These are phyloP conservation scores for Cystofilobasidium macerans DNA, from an alignment of 768 basidiomycete genomes.

Conservation along the genomic window DNA sequence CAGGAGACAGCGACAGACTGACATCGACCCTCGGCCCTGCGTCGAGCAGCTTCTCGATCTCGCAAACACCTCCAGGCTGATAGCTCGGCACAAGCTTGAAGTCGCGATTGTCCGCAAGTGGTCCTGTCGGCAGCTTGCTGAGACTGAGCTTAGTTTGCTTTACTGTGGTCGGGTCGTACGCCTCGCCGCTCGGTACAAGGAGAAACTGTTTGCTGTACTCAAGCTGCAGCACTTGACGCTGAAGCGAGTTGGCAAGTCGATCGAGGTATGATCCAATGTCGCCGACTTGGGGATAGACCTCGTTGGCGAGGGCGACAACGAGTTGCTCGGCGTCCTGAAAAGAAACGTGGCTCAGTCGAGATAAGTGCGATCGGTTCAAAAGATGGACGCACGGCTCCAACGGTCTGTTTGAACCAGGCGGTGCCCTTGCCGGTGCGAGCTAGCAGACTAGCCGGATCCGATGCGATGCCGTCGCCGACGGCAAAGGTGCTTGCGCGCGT, in stretches of 20 bases:
- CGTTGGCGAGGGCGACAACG: conserved; percentile 60
- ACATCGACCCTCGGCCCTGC: conserved; percentile 59
- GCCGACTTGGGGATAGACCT: conserved; percentile 79
- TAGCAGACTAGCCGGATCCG: not conserved
- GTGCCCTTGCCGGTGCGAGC: not conserved
- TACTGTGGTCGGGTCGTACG: not conserved
- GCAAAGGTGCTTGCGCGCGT: conserved; percentile 61
- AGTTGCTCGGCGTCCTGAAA: conserved; percentile 65
- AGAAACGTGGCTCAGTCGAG: not conserved
- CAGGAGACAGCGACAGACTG: conserved; percentile 33
- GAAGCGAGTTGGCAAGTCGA: conserved; percentile 68
- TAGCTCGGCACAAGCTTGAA: conserved; percentile 65
- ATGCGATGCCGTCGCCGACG: not conserved
- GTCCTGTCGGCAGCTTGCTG: conserved; percentile 39
- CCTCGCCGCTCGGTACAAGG: not conserved
- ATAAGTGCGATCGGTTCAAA: not conserved
- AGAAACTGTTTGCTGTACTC: conserved; percentile 40
- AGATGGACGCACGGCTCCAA: not conserved
- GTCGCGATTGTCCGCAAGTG: conserved; percentile 77
- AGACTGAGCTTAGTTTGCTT: not conserved
- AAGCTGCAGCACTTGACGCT: conserved; percentile 67
- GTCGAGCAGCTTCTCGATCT: conserved; percentile 57
- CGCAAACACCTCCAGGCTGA: conserved; percentile 49
- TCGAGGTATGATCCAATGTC: conserved; percentile 76
- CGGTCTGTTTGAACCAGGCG: conserved; percentile 1